Evolutionary conservation across 331 rosid genomes (phyloP).

Genomic region (Telfairia occidentalis): DNA sequence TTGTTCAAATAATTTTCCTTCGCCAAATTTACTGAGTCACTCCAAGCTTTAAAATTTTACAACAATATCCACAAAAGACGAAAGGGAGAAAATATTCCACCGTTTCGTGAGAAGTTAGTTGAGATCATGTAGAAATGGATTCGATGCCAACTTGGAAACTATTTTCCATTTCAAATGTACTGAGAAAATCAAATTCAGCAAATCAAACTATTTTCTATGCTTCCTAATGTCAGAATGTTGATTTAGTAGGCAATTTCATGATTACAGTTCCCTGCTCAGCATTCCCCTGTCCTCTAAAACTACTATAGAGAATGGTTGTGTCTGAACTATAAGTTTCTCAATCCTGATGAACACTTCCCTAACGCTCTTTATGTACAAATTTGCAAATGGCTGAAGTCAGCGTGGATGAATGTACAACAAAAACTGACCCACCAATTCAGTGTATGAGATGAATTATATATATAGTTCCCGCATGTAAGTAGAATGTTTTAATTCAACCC

Average conservation of each 20-base stretch:
- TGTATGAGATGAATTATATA: background rate
- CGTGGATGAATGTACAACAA: conserved; percentile 7
- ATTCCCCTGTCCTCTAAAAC: background rate
- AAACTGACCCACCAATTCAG: conserved; percentile 8
- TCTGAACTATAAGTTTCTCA: background rate
- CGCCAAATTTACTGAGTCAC: too few relatives aligned
- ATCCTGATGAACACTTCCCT: conserved; percentile 1
- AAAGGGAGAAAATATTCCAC: too few relatives aligned
- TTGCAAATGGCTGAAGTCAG: conserved; percentile 6
- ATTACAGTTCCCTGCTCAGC: background rate
- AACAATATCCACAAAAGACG: too few relatives aligned
- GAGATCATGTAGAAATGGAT: background rate
- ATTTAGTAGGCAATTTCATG: background rate
- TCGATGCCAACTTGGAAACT: background rate
- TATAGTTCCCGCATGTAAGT: background rate
- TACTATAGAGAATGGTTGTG: background rate
- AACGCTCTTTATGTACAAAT: conserved; percentile 8
- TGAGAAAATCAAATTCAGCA: background rate
- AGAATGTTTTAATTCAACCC: background rate
- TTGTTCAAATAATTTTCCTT: too few relatives aligned
- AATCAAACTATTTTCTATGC: background rate
- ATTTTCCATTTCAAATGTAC: background rate
- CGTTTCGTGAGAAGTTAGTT: too few relatives aligned
- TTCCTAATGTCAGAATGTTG: background rate
- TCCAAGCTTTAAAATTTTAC: too few relatives aligned